phyloP scores from a whole-genome alignment of 805 yeast genomes.

The Myxozyma vanderwaltii region DNA sequence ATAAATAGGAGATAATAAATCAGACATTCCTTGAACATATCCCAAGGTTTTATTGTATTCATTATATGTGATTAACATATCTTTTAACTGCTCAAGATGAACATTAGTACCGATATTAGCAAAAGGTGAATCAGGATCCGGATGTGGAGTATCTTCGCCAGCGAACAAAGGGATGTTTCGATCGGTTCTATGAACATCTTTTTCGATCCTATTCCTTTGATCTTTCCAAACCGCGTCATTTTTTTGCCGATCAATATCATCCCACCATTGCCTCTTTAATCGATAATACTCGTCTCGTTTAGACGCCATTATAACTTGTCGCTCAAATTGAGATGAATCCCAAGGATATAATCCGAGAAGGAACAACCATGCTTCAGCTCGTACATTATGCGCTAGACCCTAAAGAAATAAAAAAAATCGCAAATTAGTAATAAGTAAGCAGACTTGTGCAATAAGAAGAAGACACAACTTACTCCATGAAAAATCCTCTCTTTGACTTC shows the following conservation, averaged over 20 bases:
- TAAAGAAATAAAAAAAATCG: too few species aligned
- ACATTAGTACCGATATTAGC: slow-evolving; percentile 74
- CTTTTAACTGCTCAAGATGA: slow-evolving; percentile 70
- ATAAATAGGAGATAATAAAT: slow-evolving; percentile 83
- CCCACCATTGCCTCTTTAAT: slow-evolving; percentile 71
- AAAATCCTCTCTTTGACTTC: slow-evolving; percentile 84
- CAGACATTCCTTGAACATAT: slow-evolving; percentile 98
- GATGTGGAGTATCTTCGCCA: slow-evolving; percentile 48
- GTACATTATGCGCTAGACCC: slow-evolving; percentile 62
- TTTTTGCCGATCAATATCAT: slow-evolving; percentile 56
- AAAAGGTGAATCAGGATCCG: slow-evolving; percentile 51
- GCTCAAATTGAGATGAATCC: slow-evolving; percentile 74
- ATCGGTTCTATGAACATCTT: slow-evolving; percentile 91
- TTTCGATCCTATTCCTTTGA: slow-evolving; percentile 85
- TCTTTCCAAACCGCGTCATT: slow-evolving; percentile 78
- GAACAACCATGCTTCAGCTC: slow-evolving; percentile 84
- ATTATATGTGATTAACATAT: slow-evolving; percentile 82
- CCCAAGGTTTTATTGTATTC: slow-evolving; percentile 82
- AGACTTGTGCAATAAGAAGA: neutral
- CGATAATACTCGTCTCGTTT: slow-evolving; percentile 61
- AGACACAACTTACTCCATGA: slow-evolving; percentile 57
- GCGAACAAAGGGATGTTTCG: slow-evolving; percentile 68
- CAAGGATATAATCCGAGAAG: slow-evolving; percentile 83
- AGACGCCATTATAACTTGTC: slow-evolving; percentile 59
- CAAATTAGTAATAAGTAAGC: too few species aligned